These are phyloP conservation scores for Bonnemaisonia californica DNA, from an alignment of 31 red algal species.

Conservation along the genomic window DNA sequence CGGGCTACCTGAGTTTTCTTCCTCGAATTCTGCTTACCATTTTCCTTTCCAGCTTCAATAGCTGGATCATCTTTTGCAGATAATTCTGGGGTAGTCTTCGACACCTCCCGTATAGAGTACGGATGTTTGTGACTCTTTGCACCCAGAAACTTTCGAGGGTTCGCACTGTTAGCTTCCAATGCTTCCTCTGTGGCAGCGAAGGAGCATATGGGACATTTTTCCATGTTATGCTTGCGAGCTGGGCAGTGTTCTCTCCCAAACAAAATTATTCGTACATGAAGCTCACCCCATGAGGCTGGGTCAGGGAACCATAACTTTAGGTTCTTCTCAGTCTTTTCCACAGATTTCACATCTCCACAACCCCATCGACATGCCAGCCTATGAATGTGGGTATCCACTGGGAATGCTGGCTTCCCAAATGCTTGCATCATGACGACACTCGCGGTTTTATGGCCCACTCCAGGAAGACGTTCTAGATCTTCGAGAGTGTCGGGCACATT, in stretches of 20 bases:
- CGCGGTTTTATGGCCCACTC: conserved; percentile 94
- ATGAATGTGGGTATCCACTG: conserved; percentile 97
- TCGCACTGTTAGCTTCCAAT: background rate
- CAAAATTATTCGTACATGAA: conserved; percentile 88
- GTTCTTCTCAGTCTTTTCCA: conserved; percentile 67
- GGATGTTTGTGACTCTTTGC: conserved; percentile 9
- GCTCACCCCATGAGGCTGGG: conserved; percentile 49
- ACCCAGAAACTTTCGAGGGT: conserved; percentile 34
- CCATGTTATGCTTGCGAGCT: conserved; percentile 80
- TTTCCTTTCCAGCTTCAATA: background rate
- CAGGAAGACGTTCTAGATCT: conserved; percentile 71
- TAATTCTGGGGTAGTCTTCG: background rate
- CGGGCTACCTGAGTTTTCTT: background rate
- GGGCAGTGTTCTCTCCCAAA: conserved; percentile 92
- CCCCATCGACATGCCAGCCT: conserved; percentile 91
- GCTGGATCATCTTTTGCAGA: background rate
- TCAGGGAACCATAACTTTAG: conserved; percentile 83
- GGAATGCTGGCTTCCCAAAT: conserved; percentile 89
- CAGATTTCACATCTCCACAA: conserved; percentile 41
- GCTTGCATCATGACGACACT: conserved; percentile 86
- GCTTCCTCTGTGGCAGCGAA: conserved; percentile 72
- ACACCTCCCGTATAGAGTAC: conserved; percentile 18
- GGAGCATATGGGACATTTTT: conserved; percentile 75
- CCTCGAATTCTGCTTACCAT: background rate
- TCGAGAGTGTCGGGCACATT: conserved; percentile 67